Evolutionary conservation across 495 filamentous ascomycete species (phyloP), one percentile per base, ranked within the genome.

Genomic region (Trichoderma virens): DNA sequence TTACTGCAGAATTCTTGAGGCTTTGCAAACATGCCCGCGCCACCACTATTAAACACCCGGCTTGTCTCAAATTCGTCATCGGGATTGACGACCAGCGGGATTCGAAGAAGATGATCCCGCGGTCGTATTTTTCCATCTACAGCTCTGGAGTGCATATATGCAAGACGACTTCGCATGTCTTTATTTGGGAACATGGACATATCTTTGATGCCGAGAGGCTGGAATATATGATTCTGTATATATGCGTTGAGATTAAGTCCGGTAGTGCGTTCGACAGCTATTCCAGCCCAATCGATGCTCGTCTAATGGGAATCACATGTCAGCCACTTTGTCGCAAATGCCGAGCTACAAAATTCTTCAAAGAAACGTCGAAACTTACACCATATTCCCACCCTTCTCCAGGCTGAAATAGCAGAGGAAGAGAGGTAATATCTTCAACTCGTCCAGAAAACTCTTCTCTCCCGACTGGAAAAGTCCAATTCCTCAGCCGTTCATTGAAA

Each of bases 231-330:
- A 60, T 76, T 69, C 34, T 84, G 75, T 54, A 85, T 73, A 66
- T 85, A 88, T 35, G 79, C 79, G 54, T 83, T 79, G 14, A 88
- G 79, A 2, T 71, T 74, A 5, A 78, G 47, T 3, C 76, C 73
- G 0, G 79, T 78, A 7, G 76, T 75, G n/a, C 84, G 79, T 68
- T 88, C 82, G 43, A 87, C 66, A 5, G 81, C 65, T 7, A 83
- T 69, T 9, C 86, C 85, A 5, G 80, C 85, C 85, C 85, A 88
- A 70, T 88, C 85, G 54, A 86, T 73, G 60, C 78, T 77, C 9
- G 81, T 74, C 80, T 83, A n/a, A 59, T 47, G 32, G 14, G 11
- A 62, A 16, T 6, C 25, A 5, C n/a, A 18, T 51, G 59, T 32
- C 9, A 47, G 43, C 43, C 9, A 47, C 43, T 47, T 4, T 23